Conservation (phyloP, 768 basidiomycete species). For the Russula sp. region DNA sequence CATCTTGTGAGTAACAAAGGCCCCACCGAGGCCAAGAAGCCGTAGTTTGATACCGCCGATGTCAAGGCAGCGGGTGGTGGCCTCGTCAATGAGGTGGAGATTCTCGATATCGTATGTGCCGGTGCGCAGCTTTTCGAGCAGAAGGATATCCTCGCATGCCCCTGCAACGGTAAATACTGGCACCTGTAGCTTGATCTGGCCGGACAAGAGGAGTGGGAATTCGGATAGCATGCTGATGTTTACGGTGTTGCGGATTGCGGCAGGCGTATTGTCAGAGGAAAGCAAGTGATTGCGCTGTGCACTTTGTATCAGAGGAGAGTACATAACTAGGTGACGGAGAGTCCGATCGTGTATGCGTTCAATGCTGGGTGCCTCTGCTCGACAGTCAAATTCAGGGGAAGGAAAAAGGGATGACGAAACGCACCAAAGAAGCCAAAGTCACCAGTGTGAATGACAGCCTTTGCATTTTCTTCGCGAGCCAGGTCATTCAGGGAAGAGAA, state of each 20-base stretch:
- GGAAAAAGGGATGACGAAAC: constrained; percentile 3
- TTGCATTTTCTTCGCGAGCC: constrained; percentile 82
- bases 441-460: constrained; percentile 94
- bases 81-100: constrained; percentile 90
- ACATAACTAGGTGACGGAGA: constrained; percentile 92
- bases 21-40: constrained; percentile 93
- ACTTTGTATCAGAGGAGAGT: constrained; percentile 89
- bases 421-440: constrained; percentile 98
- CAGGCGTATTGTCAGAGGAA: constrained; percentile 62
- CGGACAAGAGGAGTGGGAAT: constrained; percentile 87
- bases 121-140: constrained; percentile 90
- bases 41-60: constrained; percentile 92
- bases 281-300: constrained; percentile 78
- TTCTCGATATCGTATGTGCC: constrained; percentile 83
- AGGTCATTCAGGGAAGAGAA: constrained; percentile 87
- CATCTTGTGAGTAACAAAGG: constrained; percentile 91
- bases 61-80: constrained; percentile 88
- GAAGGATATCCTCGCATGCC: constrained; percentile 90
- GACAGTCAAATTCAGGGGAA: constrained; percentile 20
- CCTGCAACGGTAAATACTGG: constrained; percentile 98
- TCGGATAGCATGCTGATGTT: constrained; percentile 84
- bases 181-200: constrained; percentile 85
- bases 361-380: constrained; percentile 69
- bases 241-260: constrained; percentile 68
- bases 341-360: constrained; percentile 94